Evolutionary conservation across 2,329 filamentous ascomycete genomes (phyloP), one percentile per base, ranked within the genome.

Genomic region (Paecilomyces sp.): DNA sequence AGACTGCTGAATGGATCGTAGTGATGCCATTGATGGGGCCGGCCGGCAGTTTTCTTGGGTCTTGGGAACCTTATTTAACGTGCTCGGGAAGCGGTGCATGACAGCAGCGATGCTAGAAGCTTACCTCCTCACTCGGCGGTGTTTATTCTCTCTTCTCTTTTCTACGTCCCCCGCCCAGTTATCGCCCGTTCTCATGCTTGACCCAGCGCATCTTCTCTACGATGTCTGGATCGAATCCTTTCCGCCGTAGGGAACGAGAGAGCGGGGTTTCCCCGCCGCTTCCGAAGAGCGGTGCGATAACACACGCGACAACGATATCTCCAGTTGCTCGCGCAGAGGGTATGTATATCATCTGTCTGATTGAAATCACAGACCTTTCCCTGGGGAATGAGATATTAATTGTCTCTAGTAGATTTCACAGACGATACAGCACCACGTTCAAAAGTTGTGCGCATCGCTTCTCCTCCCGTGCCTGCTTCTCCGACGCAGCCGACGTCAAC

Each of bases 141-240:
- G 41, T 47, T 47, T 5, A 47, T 22, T 47, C 41, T 47, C 41
- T 47, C 41, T 18, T 47, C n/a, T 47, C 18, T 47, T 8, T 15
- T 28, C 18, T 31, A 55, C 30, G 34, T 18, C 54, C 18, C 6
- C 33, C 54, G 18, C 54, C 28, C 15, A 31, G 54, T 56, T 52
- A 58, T 34, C 47, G 28, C 41, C 56, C 58, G 61, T 58, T 69
- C 70, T 69, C 67, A 74, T 74, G 72, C 63, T 67, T 63, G 65
- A 64, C 60, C 61, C 65, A 62, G 56, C 61, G 55, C 62, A 65
- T 60, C 58, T 66, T 61, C 63, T 66, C 66, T 69, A 70, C 70
- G 67, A 79, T 79, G 77, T 76, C 77, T 75, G 76, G 74, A 68
- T 77, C 72, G 72, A 81, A 81, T 78, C 78, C 79, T 70, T 81